Percentiles rank a stretch among this genome's conserved stretches.
These are phyloP conservation scores for Moricandia arvensis DNA, from an alignment of 345 rosid genomes.

Conservation along the genomic window DNA sequence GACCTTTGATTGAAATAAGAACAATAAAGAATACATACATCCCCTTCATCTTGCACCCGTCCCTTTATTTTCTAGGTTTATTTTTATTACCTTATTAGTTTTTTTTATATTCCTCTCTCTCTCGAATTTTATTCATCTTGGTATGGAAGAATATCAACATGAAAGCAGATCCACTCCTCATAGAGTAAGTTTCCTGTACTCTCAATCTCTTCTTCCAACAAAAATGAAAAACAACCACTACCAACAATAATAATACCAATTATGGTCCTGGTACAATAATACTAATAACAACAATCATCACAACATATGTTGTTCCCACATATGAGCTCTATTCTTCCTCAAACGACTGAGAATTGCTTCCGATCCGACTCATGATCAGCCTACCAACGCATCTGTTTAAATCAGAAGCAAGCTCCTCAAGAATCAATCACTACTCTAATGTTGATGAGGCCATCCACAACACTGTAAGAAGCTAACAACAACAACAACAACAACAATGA, in stretches of 20 bases:
- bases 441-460: conserved; percentile 47
- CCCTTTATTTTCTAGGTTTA: conserved; percentile 31
- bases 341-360: conserved; percentile 49
- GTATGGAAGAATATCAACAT: conserved; percentile 77
- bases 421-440: conserved; percentile 57
- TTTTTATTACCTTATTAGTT: not conserved
- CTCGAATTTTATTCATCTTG: conserved; percentile 24
- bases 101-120: conserved; percentile 31
- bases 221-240: conserved; percentile 43
- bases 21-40: conserved; percentile 32
- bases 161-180: conserved; percentile 53
- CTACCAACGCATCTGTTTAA: conserved; percentile 59
- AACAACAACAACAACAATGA: conserved; percentile 34
- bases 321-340: conserved; percentile 38
- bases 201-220: conserved; percentile 56
- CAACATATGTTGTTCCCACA: conserved; percentile 39
- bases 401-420: conserved; percentile 65
- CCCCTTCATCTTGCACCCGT: conserved; percentile 20
- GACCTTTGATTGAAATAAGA: conserved; percentile 40
- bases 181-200: conserved; percentile 73
- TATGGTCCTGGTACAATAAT: conserved; percentile 30
- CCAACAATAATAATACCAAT: conserved; percentile 42
- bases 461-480: conserved; percentile 49
- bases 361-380: conserved; percentile 49
- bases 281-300: conserved; percentile 18